Base-by-base conservation (phyloP, 805 yeast species). In the Priceomyces fermenticarens region DNA sequence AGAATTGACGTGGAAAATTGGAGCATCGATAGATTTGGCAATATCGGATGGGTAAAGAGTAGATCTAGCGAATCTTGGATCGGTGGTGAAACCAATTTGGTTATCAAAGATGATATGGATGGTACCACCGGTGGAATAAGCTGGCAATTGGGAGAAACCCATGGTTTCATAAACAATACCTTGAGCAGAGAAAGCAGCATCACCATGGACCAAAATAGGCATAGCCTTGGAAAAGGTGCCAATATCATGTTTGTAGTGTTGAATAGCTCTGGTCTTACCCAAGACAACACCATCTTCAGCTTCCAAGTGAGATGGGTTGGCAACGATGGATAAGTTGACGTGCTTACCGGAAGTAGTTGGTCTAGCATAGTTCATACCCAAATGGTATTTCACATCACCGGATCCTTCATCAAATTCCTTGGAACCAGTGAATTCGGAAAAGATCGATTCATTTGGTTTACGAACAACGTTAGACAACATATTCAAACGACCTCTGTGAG, bases 1-100 rank as follows among this genome's bases (percentile, higher is more conserved):
- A 16, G 98, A 97, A 61, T 93, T 93, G 38, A 93, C 98, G 70
- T 93, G 99, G 95, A 93, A 93, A 57, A 93, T 89, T 48, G 99
- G 99, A 16, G 98, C 97, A 63, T 91, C 90, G 67, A 88, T 86
- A 28, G 96, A 75, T 74, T 93, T 93, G 55, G 97, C 98, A 62
- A 93, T 79, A 74, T 93, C 99, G 16, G 97, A 86, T 57, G 99
- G 97, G 69, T 93, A 93, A 58, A 95, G 91, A 36, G 99, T 93
- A 17, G 98, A 91, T 75, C 99, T 85, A 29, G 97, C 89, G 57
- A 85, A 84, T 73, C 96, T 81, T 52, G 99, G 99, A 65, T 93
- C 98, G 39, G 99, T 93, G 52, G 99, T 93, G 81, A 93, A 93
- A 68, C 99, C 99, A 65, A 93, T 91, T 79, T 93, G 99, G 75